phyloP scores from a whole-genome alignment of 176 grass and related monocot genomes.

The Carex littledalei region DNA sequence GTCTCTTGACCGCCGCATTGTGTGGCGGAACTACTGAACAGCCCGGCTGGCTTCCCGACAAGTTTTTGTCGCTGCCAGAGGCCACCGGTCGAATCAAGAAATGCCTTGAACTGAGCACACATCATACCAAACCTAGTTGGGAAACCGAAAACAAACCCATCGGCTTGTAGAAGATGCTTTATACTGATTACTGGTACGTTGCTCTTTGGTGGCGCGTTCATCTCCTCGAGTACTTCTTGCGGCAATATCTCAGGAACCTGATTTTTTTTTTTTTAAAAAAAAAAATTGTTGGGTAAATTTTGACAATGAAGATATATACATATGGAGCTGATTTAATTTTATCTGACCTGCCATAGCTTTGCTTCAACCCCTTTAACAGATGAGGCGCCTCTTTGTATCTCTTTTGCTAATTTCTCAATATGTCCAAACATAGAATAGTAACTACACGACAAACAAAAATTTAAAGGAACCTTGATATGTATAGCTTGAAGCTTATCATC shows the following conservation, averaged over 20 bases:
- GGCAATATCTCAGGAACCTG: slow-evolving; percentile 42
- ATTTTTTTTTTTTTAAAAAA: neutral
- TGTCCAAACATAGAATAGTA: slow-evolving; percentile 85
- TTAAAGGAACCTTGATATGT: neutral
- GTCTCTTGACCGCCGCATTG: slow-evolving; percentile 48
- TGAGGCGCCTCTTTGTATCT: slow-evolving; percentile 71
- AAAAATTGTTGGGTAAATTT: neutral
- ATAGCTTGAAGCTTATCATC: neutral
- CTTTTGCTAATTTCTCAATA: slow-evolving; percentile 73
- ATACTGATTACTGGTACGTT: slow-evolving; percentile 37
- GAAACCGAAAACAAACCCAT: slow-evolving; percentile 48
- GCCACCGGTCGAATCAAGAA: slow-evolving; percentile 47
- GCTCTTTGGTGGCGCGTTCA: slow-evolving; percentile 34
- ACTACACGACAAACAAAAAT: slow-evolving; percentile 27
- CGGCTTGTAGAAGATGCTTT: slow-evolving; percentile 33
- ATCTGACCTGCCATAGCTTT: slow-evolving; percentile 77
- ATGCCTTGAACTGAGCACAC: slow-evolving; percentile 53
- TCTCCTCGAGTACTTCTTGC: slow-evolving; percentile 35
- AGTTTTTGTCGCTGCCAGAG: slow-evolving; percentile 44
- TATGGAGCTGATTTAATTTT: neutral
- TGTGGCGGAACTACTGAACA: slow-evolving; percentile 27
- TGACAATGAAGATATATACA: neutral
- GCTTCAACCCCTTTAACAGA: slow-evolving; percentile 75
- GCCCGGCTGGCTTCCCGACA: slow-evolving; percentile 36
- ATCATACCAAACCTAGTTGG: slow-evolving; percentile 53